These are phyloP conservation scores for Musa troglodytarum DNA, from an alignment of 176 grass and related monocot genomes.

Conservation along the genomic window DNA sequence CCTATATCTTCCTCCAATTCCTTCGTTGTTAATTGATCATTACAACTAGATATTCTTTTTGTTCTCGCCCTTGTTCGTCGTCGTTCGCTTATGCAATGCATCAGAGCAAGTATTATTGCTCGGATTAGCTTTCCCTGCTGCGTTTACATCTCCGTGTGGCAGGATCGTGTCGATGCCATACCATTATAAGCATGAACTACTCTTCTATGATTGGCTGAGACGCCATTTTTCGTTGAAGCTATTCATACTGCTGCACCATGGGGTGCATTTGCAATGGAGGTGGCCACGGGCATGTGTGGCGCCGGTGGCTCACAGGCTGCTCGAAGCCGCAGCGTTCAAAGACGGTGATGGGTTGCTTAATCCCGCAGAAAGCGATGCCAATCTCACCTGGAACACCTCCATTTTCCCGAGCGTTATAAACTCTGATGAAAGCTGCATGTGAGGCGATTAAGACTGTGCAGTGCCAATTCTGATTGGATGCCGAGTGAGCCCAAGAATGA, in stretches of 20 bases:
- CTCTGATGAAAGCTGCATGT: neutral
- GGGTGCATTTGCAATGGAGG: too few relatives aligned
- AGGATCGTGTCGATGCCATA: neutral
- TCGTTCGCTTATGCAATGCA: slow-evolving; percentile 14
- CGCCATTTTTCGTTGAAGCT: too few relatives aligned
- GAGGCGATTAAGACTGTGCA: neutral
- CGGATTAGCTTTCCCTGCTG: neutral
- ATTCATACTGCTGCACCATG: too few relatives aligned
- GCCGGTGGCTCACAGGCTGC: too few relatives aligned
- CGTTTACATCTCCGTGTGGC: neutral
- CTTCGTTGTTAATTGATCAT: slow-evolving; percentile 4
- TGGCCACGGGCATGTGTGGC: too few relatives aligned
- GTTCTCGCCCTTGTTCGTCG: neutral
- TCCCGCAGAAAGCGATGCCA: neutral
- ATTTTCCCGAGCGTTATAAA: neutral
- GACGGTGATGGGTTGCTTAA: neutral
- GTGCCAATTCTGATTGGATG: too few relatives aligned
- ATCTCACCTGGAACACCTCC: neutral
- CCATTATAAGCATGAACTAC: neutral
- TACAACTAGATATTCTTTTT: slow-evolving; percentile 20
- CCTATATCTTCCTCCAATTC: neutral
- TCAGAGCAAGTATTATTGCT: neutral
- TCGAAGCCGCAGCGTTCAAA: too few relatives aligned
- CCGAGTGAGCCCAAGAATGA: neutral
- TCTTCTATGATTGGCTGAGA: neutral